Evolutionary conservation across 2,329 filamentous ascomycete species (phyloP).

Genomic region (Fusarium scirpi): DNA sequence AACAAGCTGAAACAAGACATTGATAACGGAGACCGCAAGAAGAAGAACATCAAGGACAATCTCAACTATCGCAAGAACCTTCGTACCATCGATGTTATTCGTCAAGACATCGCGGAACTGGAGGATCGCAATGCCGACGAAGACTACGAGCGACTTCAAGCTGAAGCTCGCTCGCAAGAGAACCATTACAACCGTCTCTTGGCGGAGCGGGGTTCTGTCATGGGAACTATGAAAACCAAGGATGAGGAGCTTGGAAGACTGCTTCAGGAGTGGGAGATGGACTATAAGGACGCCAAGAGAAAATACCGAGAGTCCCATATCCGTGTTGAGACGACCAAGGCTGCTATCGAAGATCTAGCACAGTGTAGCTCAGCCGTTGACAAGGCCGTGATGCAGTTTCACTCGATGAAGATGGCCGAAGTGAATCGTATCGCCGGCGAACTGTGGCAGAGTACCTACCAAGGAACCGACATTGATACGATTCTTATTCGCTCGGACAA

Average conservation of each 20-base stretch:
- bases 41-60: constrained; percentile 90
- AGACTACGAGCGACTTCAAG: constrained; percentile 80
- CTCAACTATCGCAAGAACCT: constrained; percentile 83
- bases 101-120: constrained; percentile 77
- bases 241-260: constrained; percentile 81
- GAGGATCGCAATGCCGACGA: constrained; percentile 83
- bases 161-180: constrained; percentile 76
- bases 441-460: constrained; percentile 97
- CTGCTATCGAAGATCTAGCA: constrained; percentile 88
- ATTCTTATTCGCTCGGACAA: constrained; percentile 95
- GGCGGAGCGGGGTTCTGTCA: constrained; percentile 78
- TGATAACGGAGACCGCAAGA: constrained; percentile 82
- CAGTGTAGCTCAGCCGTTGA: constrained; percentile 88
- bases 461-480: constrained; percentile 96
- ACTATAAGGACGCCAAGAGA: constrained; percentile 84
- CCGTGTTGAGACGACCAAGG: constrained; percentile 90
- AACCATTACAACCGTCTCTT: constrained; percentile 75
- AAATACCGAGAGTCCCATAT: constrained; percentile 91
- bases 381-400: constrained; percentile 97
- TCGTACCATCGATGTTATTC: constrained; percentile 74
- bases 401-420: constrained; percentile 97
- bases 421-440: constrained; percentile 96
- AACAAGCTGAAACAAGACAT: constrained; percentile 84
- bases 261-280: constrained; percentile 82
- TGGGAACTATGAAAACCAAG: constrained; percentile 84